Evolutionary conservation across 2,329 filamentous ascomycete genomes (phyloP), one percentile per base, ranked within the genome.

Genomic region (Phialophora expanda): DNA sequence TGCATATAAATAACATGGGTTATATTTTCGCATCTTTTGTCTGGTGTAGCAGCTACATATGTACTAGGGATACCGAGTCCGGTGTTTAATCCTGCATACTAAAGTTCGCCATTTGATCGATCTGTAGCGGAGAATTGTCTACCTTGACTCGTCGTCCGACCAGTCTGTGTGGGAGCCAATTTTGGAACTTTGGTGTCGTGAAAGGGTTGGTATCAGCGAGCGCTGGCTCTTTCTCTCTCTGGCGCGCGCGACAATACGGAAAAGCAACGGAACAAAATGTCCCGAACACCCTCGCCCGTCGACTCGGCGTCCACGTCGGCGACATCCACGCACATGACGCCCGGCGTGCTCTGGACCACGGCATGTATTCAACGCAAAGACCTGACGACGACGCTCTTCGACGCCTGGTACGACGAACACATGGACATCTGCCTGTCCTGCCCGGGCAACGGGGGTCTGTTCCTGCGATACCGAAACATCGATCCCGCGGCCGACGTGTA

Each of bases 261-360:
- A 34, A 34, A 30, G 8, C 32, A 9, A 34, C 9, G 9, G 9
- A 34, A 34, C 3, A 34, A 34, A 1, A 61, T 62, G 53, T 62
- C 58, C 2, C 24, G 30, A 17, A 32, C 78, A 81, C 62, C 79
- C 82, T 61, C 79, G 81, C n/a, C 56, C 12, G 17, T n/a, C 8
- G 38, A 32, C 8, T 56, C 64, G 80, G 79, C 62, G 78, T 80
- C 66, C 79, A 82, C 71, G 81, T 82, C 70, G 81, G 82, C 71
- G 80, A 82, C 71, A 75, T 82, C 58, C 82, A 82, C 66, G 20
- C 17, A 22, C 4, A 26, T 53, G 20, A 53, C 34, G n/a, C 24
- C 54, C n/a, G 66, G 66, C 2, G 34, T 68, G 9, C 50, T 68
- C 24, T 68, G 64, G 63, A 59, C 62, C 14, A 66, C 66, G 6